Percentiles rank a stretch among this genome's conserved stretches.
These are phyloP conservation scores for Sanghuangporus sanghuang DNA, from an alignment of 1,284 basidiomycete species.

Conservation along the genomic window DNA sequence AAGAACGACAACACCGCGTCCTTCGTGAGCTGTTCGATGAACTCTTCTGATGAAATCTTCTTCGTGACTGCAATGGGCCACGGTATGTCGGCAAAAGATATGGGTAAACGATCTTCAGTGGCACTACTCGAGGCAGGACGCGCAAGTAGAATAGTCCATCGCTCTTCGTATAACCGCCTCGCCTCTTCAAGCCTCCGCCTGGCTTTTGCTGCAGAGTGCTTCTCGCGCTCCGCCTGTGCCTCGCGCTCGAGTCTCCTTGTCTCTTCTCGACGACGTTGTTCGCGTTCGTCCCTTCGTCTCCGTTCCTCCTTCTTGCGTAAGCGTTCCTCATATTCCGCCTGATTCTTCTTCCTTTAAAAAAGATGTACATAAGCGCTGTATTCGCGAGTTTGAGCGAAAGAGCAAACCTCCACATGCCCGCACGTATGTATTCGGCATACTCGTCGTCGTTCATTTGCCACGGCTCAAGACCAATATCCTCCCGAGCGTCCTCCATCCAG, in stretches of 20 bases:
- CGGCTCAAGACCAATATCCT: constrained; percentile 46
- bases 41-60: constrained; percentile 23
- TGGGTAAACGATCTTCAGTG: constrained; percentile 6
- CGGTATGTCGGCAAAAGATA: constrained; percentile 64
- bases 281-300: constrained; percentile 37
- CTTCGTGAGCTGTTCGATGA: constrained; percentile 47
- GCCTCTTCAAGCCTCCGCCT: constrained; percentile 37
- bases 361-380: constrained; percentile 7
- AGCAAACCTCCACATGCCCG: constrained; percentile 73
- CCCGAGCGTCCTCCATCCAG: constrained; percentile 34
- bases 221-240: constrained; percentile 45
- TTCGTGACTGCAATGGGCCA: constrained; percentile 58
- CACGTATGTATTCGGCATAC: constrained; percentile 74
- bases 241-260: constrained; percentile 44
- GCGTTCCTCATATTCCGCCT: constrained; percentile 59
- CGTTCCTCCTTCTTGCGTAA: constrained; percentile 43
- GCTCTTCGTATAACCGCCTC: constrained; percentile 48
- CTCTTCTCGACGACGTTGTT: constrained; percentile 51
- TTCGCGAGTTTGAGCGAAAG: not conserved
- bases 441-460: constrained; percentile 75
- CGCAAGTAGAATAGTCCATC: constrained; percentile 52
- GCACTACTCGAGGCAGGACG: constrained; percentile 6
- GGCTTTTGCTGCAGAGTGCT: constrained; percentile 41
- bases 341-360: constrained; percentile 53
- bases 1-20: constrained; percentile 63